Conservation (phyloP, 371 early-diverging fungal species). For the Mortierella sp. region DNA sequence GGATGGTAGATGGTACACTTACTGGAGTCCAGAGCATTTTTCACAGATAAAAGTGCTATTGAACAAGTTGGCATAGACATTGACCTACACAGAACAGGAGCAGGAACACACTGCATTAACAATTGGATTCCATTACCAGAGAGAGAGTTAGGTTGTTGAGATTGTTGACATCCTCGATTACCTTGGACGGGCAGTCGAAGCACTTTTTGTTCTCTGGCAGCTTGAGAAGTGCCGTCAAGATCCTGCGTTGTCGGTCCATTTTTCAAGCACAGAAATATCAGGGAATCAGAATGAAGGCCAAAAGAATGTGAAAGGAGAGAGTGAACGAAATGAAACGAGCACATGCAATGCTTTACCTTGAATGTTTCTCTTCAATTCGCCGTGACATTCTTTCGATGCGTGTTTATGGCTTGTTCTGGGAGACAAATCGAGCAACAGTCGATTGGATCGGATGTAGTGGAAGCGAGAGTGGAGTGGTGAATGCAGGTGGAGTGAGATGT, state of each 20-base stretch:
- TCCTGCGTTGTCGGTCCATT: slow-evolving; percentile 24
- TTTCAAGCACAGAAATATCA: no score
- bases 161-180: slow-evolving; percentile 23
- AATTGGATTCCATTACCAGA: no score
- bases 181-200: slow-evolving; percentile 74
- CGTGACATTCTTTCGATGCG: slow-evolving; percentile 24
- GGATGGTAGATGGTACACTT: slow-evolving; percentile 39
- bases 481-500: background rate
- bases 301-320: background rate
- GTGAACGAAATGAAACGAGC: background rate
- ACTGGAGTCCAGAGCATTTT: slow-evolving; percentile 75
- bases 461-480: background rate
- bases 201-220: slow-evolving; percentile 72
- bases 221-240: slow-evolving; percentile 49
- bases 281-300: slow-evolving; percentile 1
- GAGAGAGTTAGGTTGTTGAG: no score
- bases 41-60: slow-evolving; percentile 72
- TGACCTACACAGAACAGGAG: slow-evolving; percentile 56
- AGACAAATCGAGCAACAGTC: no score
- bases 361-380: slow-evolving; percentile 45
- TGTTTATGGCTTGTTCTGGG: background rate
- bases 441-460: no score
- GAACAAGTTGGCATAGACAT: slow-evolving; percentile 72
- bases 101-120: background rate
- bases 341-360: slow-evolving; percentile 29